Evolutionary conservation across 108 stramenopile genomes (phyloP), one percentile per base, ranked within the genome.

Genomic region (Cylindrotheca fusiformis): DNA sequence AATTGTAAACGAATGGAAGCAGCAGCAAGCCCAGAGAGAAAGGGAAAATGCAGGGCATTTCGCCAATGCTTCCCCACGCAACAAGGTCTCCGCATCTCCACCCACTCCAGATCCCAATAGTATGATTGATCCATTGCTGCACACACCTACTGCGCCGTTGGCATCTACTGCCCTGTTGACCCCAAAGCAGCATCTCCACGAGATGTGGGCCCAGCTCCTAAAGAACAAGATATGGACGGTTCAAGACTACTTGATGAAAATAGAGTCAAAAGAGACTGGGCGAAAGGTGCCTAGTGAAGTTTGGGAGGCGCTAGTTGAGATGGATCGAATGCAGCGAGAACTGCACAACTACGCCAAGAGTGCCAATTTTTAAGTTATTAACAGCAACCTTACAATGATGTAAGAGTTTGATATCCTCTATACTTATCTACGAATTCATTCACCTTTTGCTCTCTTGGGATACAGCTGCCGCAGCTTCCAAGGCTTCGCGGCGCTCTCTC

Each of bases 231-330:
- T 65, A 23, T 52, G 36, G 49, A 50, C 52, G 4, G 63, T 64
- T 48, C 63, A 64, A 45, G 26, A 72, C 20, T 64, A 49, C 45
- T 49, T 69, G 17, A 56, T 72, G 48, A 41, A 50, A 44, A 30
- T 72, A 6, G 71, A 72, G 56, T 59, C 68, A 17, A 59, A 57
- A 28, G 63, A 64, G 41, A 52, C 62, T 4, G 32, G 65, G 36
- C 31, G 44, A 52, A 63, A 63, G n/a, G 81, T 87, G 33, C 82
- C 86, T 0, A 33, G 63, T 17, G 69, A 59, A 50, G 71, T 87
- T 24, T 84, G 86, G 86, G 82, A 87, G 22, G 86, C 86, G 1
- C 41, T 87, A 75, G 82, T 82, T 22, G 78, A 81, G 32, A 82
- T 87, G 62, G 82, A 87, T 28, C 56, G 60, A 29, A 83, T 87